Conservation (phyloP, 2,329 filamentous ascomycete genomes). For the Fusarium multiceps region DNA sequence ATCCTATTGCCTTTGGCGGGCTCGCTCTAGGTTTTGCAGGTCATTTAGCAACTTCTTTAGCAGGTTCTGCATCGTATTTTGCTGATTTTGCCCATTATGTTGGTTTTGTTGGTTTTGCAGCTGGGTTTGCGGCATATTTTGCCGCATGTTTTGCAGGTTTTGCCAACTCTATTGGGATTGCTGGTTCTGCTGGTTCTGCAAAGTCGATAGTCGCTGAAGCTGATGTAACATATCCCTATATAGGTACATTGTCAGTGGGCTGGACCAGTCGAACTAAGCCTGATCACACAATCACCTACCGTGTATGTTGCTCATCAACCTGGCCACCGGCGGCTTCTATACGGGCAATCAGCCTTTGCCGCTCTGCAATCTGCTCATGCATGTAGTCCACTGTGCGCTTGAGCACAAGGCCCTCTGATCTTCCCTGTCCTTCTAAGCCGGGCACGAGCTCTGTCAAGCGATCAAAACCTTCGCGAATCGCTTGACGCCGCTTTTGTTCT, state of each 20-base stretch:
- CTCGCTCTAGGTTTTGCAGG: too few relatives aligned
- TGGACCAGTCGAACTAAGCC: not conserved
- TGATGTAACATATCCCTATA: slow-evolving; percentile 37
- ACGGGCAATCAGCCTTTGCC: slow-evolving; percentile 66
- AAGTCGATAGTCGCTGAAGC: slow-evolving; percentile 1
- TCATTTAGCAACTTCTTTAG: too few relatives aligned
- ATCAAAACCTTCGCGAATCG: slow-evolving; percentile 87
- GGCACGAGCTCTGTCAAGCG: slow-evolving; percentile 83
- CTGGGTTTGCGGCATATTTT: too few relatives aligned
- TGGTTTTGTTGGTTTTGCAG: too few relatives aligned
- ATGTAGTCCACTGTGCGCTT: slow-evolving; percentile 76
- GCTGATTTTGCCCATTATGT: too few relatives aligned
- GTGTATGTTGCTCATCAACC: slow-evolving; percentile 61
- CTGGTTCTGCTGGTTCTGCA: not conserved
- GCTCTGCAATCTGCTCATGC: slow-evolving; percentile 67
- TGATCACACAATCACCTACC: slow-evolving; percentile 48
- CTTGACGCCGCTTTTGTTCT: slow-evolving; percentile 63
- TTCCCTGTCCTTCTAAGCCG: slow-evolving; percentile 82
- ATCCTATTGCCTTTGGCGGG: too few relatives aligned
- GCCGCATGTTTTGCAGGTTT: too few relatives aligned
- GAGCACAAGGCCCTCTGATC: slow-evolving; percentile 87
- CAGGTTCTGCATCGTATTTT: too few relatives aligned
- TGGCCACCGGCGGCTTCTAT: slow-evolving; percentile 69
- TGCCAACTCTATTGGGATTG: too few relatives aligned
- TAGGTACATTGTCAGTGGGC: slow-evolving; percentile 14